A percentile compares a stretch with the other conserved stretches of the same genome.
phyloP scores from a whole-genome alignment of 768 basidiomycete species.

The Scleroderma bovista region DNA sequence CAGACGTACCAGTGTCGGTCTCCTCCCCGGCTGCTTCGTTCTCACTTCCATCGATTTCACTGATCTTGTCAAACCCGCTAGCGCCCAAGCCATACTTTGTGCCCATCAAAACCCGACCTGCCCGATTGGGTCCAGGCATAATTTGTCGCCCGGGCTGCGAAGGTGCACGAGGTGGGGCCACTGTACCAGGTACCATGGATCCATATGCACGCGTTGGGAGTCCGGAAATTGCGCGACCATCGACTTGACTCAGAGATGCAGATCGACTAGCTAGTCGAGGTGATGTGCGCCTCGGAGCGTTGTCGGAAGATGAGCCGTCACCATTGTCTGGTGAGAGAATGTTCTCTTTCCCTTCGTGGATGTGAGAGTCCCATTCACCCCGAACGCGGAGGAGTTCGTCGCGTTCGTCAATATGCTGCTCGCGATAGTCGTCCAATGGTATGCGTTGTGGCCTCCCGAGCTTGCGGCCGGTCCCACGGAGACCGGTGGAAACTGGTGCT shows the following conservation, averaged over 20 bases:
- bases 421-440: slow-evolving; percentile 33
- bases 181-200: slow-evolving; percentile 18
- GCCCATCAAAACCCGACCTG: slow-evolving; percentile 46
- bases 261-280: slow-evolving; percentile 27
- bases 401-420: slow-evolving; percentile 28
- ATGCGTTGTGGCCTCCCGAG: slow-evolving; percentile 32
- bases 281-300: slow-evolving; percentile 16
- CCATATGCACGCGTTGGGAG: slow-evolving; percentile 29
- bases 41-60: slow-evolving; percentile 39
- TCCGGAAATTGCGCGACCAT: slow-evolving; percentile 30
- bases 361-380: slow-evolving; percentile 24
- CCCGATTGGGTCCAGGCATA: slow-evolving; percentile 39
- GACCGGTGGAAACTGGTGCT: slow-evolving; percentile 27
- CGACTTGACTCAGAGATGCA: slow-evolving; percentile 28
- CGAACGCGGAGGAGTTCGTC: slow-evolving; percentile 29
- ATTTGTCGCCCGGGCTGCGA: slow-evolving; percentile 38
- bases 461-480: slow-evolving; percentile 31
- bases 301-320: slow-evolving; percentile 21
- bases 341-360: slow-evolving; percentile 39
- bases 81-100: slow-evolving; percentile 25
- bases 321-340: slow-evolving; percentile 19
- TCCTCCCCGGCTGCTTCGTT: slow-evolving; percentile 36
- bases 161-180: slow-evolving; percentile 38
- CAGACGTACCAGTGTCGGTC: slow-evolving; percentile 35
- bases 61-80: slow-evolving; percentile 44